Base-by-base conservation (phyloP, 2,329 filamentous ascomycete species). In the Coniochaeta sp. region DNA sequence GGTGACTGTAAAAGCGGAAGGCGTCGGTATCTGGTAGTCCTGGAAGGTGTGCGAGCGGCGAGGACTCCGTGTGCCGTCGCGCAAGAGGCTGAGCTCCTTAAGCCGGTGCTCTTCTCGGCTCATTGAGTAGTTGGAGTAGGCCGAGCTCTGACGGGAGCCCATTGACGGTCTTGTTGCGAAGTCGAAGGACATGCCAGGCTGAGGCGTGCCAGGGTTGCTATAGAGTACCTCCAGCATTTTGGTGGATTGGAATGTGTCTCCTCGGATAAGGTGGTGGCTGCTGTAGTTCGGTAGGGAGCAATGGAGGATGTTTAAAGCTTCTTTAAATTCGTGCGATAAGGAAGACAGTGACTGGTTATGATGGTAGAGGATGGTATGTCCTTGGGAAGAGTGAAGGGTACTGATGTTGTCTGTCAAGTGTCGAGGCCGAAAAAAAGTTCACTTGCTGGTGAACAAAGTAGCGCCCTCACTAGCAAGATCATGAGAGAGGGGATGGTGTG, bases 1-100 rank as follows among this genome's bases (percentile, higher is more conserved):
- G 54, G 54, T 54, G 35, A 59, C 46, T 27, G 58, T 48, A 30
- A 58, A 52, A 26, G 56, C 35, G n/a, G 57, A 56, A 3, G 58
- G 60, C 50, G 49, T 59, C 40, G 58, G 64, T 45, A 64, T 64
- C 49, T 69, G 67, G 50, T 72, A 73, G 35, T 77, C 73, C 42
- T 71, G 70, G 60, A 74, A 67, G 28, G 74, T 75, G 62, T 73
- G 74, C 14, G 75, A 72, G 35, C 75, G 69, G 38, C 72, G 66
- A 1, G 75, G 73, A 6, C 67, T 56, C 47, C 68, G 68, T 58
- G 69, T 67, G 53, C 64, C 53, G 14, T 61, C 63, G 28, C 67
- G 66, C 58, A 67, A 65, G 42, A 63, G 60, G 56, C 60, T 66
- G 18, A 71, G 60, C 51, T 75, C 71, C 52, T 63, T 67, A 51